A percentile compares a stretch with the other conserved stretches of the same genome.
These are phyloP conservation scores for Rhizopogon vulgaris DNA, from an alignment of 768 basidiomycete species.

Conservation along the genomic window DNA sequence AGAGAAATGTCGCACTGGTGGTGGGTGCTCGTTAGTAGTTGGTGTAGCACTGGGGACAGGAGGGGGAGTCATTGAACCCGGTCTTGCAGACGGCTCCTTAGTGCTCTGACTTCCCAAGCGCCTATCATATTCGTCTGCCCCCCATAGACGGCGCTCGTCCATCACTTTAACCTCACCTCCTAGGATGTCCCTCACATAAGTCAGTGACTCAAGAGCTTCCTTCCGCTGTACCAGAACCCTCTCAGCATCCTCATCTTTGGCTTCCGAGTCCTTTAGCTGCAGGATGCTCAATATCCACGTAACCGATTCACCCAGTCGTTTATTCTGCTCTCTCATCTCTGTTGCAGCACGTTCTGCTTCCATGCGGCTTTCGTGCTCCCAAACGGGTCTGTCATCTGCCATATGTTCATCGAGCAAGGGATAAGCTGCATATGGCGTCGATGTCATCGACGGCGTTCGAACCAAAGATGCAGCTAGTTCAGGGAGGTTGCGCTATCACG, in stretches of 20 bases:
- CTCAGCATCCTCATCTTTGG: conserved; percentile 33
- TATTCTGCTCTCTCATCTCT: conserved; percentile 50
- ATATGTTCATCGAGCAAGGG: conserved; percentile 58
- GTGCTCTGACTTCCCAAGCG: conserved; percentile 27
- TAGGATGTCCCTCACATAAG: conserved; percentile 73
- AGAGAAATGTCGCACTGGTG: conserved; percentile 9
- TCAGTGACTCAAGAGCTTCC: conserved; percentile 70
- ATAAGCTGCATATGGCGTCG: conserved; percentile 41
- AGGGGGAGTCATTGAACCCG: conserved; percentile 33
- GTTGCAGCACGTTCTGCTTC: conserved; percentile 64
- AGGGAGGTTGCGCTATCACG: conserved; percentile 70
- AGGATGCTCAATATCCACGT: conserved; percentile 72
- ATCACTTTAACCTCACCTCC: conserved; percentile 45
- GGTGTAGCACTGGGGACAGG: conserved; percentile 31
- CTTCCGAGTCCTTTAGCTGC: conserved; percentile 45
- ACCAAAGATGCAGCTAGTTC: conserved; percentile 70
- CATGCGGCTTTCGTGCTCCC: conserved; percentile 64
- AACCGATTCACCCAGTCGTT: conserved; percentile 61
- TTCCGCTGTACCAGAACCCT: conserved; percentile 36
- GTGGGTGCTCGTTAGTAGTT: conserved; percentile 1
- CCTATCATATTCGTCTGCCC: conserved; percentile 42
- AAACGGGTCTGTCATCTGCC: conserved; percentile 52
- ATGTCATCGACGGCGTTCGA: conserved; percentile 39
- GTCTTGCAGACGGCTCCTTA: conserved; percentile 30
- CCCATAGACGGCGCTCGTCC: conserved; percentile 62